Base-by-base conservation (phyloP, 2,329 filamentous ascomycete genomes). In the Botrytis elliptica region DNA sequence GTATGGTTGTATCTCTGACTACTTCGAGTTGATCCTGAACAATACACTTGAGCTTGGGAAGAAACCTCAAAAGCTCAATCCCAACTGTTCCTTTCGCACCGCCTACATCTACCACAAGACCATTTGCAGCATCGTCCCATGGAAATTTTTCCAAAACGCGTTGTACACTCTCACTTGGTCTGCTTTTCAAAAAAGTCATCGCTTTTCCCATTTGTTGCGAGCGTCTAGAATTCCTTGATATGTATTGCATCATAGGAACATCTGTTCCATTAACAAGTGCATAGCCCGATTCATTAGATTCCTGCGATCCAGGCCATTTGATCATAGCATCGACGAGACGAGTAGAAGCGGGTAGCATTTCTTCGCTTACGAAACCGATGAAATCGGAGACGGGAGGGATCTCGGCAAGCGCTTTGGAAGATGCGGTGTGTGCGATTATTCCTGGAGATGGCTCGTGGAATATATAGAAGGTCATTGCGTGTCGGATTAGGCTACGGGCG, bases 381-480 rank as follows among this genome's bases (percentile, higher is more conserved):
- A 52, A 66, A 14, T 46, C 22, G n/a, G 52, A 52, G 25, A 74
- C n/a, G n/a, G 38, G 12, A 14, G 75, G 52, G n/a, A 52, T 36
- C 12, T 73, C 29, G 4, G 59, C 71, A 3, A 74, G 71, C 12
- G 65, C 42, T 36, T 60, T 44, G 5, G 71, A 75, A 9, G 57
- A 12, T 5, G 74, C 68, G 0, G 71, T 76, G 38, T 77, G 74
- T 38, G 72, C 73, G 25, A 77, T 68, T 3, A 71, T 52, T 0
- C 73, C 73, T 1, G 73, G 70, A 1, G 46, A n/a, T 16, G 63
- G 70, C 44, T 77, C 75, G 33, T 60, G 36, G 40, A 77, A 77
- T 71, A 90, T 82, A n/a, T 82, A 81, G 75, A 84, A 86, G 20
- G 86, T 88, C 83, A 89, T 89, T 66, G 85, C 86, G 77, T 88